phyloP scores from a whole-genome alignment of 495 filamentous ascomycete species.

The Podospora sp. region DNA sequence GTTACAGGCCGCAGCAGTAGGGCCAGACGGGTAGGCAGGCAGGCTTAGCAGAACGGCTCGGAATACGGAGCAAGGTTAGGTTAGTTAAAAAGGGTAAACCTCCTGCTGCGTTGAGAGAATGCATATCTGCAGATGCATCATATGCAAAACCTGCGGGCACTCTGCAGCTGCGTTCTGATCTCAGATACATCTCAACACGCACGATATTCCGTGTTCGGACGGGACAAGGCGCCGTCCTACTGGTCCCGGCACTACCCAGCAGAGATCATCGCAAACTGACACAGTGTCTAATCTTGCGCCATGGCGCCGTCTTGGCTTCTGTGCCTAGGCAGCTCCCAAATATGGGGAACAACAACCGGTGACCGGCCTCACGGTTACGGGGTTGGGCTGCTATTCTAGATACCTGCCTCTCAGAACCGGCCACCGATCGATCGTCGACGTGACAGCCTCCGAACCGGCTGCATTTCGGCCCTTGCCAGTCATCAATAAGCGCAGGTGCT shows the following conservation, averaged over 20 bases:
- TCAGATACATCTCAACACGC: slow-evolving; percentile 9
- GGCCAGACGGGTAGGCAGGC: not conserved
- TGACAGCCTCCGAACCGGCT: too few species aligned
- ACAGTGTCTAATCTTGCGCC: not conserved
- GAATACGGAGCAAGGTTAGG: not conserved
- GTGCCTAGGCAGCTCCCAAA: too few species aligned
- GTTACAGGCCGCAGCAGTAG: not conserved
- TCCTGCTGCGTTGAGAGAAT: not conserved
- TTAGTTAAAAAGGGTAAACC: not conserved
- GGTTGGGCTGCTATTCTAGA: too few species aligned
- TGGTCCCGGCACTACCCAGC: not conserved
- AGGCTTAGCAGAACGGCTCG: not conserved
- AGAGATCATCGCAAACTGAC: not conserved
- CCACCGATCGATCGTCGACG: too few species aligned
- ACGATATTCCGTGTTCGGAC: slow-evolving; percentile 1
- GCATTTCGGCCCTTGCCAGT: too few species aligned
- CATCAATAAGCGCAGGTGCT: too few species aligned
- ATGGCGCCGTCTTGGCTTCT: too few species aligned
- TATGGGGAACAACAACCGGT: too few species aligned
- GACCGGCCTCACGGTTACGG: too few species aligned
- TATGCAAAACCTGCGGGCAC: slow-evolving; percentile 4
- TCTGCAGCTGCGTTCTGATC: slow-evolving; percentile 12
- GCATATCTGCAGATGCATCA: slow-evolving; percentile 1
- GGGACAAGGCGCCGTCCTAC: not conserved
- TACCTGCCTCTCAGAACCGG: too few species aligned